Evolutionary conservation across 2,329 filamentous ascomycete species (phyloP).

Genomic region (Claviceps pusilla): DNA sequence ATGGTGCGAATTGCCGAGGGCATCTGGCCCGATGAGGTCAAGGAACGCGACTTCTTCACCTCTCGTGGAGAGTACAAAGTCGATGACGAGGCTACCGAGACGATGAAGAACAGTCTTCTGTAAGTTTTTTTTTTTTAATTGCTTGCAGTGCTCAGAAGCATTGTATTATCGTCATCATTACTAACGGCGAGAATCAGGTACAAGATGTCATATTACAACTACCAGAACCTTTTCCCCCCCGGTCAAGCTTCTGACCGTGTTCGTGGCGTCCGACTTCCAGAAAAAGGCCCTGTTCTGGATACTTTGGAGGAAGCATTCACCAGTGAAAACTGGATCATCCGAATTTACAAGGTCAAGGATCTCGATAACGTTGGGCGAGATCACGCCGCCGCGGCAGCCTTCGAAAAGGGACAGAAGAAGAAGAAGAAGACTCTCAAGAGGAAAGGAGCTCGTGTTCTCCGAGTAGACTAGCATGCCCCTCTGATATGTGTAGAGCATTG

Average conservation of each 20-base stretch:
- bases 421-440: constrained; percentile 66
- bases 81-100: constrained; percentile 80
- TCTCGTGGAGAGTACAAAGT: constrained; percentile 85
- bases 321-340: constrained; percentile 99
- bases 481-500: neutral
- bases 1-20: constrained; percentile 99
- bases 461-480: constrained; percentile 45
- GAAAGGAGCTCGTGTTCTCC: constrained; percentile 54
- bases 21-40: constrained; percentile 99
- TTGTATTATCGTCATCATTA: too few species aligned
- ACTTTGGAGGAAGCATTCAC: constrained; percentile 95
- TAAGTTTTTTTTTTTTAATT: constrained; percentile 33
- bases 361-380: constrained; percentile 91
- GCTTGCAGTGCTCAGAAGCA: too few species aligned
- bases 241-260: constrained; percentile 87
- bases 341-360: constrained; percentile 99
- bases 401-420: constrained; percentile 71
- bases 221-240: constrained; percentile 73
- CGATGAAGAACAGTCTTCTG: constrained; percentile 99
- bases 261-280: constrained; percentile 65
- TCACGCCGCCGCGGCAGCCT: constrained; percentile 53
- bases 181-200: constrained; percentile 49
- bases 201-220: constrained; percentile 99
- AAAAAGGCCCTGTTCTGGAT: constrained; percentile 69
- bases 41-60: constrained; percentile 94